These are phyloP conservation scores for Fragilaria crotonensis DNA, from an alignment of 108 stramenopile species.

Conservation along the genomic window DNA sequence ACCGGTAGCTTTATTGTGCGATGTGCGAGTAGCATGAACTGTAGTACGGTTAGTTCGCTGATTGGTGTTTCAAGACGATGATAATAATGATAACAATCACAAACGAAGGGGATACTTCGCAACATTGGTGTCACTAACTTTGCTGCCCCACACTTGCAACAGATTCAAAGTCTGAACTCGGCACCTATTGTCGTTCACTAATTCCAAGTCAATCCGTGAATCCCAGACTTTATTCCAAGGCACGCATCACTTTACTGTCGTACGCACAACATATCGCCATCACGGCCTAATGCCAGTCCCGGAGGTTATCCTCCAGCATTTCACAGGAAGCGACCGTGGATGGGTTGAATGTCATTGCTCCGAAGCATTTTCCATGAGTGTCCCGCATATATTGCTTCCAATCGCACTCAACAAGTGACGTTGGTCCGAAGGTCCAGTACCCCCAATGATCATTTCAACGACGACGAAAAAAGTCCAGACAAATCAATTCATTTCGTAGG, in stretches of 20 bases:
- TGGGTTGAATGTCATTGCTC: slow-evolving; percentile 31
- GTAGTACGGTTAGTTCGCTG: no score
- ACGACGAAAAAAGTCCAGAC: slow-evolving; percentile 52
- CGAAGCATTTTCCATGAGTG: slow-evolving; percentile 29
- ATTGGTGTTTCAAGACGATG: no score
- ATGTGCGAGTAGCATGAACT: no score
- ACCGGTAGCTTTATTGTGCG: no score
- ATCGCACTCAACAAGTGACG: slow-evolving; percentile 71
- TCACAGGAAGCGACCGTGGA: slow-evolving; percentile 22
- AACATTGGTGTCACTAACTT: slow-evolving; percentile 75
- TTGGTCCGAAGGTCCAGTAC: slow-evolving; percentile 17
- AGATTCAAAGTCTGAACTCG: slow-evolving; percentile 25
- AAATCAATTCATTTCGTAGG: slow-evolving; percentile 43
- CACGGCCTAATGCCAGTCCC: slow-evolving; percentile 65
- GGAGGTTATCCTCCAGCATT: slow-evolving; percentile 39
- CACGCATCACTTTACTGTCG: slow-evolving; percentile 48
- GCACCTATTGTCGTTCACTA: slow-evolving; percentile 70
- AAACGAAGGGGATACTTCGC: slow-evolving; percentile 48
- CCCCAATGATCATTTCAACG: slow-evolving; percentile 40
- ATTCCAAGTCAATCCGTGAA: slow-evolving; percentile 62
- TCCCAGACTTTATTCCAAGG: slow-evolving; percentile 36
- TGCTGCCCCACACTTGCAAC: slow-evolving; percentile 38
- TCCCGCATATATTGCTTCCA: slow-evolving; percentile 74
- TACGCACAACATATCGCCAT: slow-evolving; percentile 42
- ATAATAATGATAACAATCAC: no score